phyloP scores from a whole-genome alignment of 1,284 basidiomycete species.

The Cutaneotrichosporon cavernicola region DNA sequence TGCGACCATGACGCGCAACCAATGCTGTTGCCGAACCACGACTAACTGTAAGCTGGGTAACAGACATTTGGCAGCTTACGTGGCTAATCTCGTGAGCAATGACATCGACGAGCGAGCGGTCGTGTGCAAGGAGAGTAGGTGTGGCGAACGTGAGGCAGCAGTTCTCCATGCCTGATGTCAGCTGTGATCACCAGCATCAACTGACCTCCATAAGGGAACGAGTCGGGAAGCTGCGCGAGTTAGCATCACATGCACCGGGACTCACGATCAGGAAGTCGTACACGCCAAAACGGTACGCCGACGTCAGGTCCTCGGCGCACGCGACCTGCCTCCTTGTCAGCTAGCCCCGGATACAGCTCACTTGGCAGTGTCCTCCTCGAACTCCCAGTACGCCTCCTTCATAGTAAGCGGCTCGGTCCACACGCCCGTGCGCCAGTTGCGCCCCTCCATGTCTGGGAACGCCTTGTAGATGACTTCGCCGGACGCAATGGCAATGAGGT shows the following conservation, averaged over 20 bases:
- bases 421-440: slow-evolving; percentile 74
- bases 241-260: neutral
- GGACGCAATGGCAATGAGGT: slow-evolving; percentile 80
- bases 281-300: slow-evolving; percentile 78
- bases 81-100: slow-evolving; percentile 63
- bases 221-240: slow-evolving; percentile 65
- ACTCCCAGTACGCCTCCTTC: slow-evolving; percentile 80
- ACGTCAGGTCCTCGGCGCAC: slow-evolving; percentile 70
- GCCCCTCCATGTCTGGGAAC: slow-evolving; percentile 63
- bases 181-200: neutral
- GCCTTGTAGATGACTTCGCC: slow-evolving; percentile 75
- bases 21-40: slow-evolving; percentile 83
- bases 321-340: slow-evolving; percentile 53
- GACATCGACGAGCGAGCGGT: slow-evolving; percentile 80
- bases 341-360: slow-evolving; percentile 42
- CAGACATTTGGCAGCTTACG: slow-evolving; percentile 30
- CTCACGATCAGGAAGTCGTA: slow-evolving; percentile 78
- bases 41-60: slow-evolving; percentile 56
- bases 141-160: slow-evolving; percentile 83
- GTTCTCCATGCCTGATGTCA: slow-evolving; percentile 46
- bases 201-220: slow-evolving; percentile 92
- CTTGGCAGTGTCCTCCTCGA: slow-evolving; percentile 77
- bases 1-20: slow-evolving; percentile 57
- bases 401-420: slow-evolving; percentile 87
- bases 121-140: slow-evolving; percentile 77